These are phyloP conservation scores for Fremontodendron californicum DNA, from an alignment of 345 rosid genomes.

Conservation along the genomic window DNA sequence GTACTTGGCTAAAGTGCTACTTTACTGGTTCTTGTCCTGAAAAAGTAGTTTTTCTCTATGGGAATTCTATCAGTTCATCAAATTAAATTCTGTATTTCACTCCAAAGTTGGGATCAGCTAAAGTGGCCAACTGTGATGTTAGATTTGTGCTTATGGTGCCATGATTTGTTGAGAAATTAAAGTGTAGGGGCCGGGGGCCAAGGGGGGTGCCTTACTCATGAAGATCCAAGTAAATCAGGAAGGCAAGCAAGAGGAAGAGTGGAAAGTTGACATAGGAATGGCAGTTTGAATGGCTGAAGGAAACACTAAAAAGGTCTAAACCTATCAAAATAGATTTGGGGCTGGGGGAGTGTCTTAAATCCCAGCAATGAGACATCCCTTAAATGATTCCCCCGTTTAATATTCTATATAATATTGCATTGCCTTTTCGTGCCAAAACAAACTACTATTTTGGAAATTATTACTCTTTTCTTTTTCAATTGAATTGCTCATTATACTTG, in stretches of 20 bases:
- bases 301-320: slow-evolving; percentile 31
- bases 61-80: not conserved
- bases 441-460: slow-evolving; percentile 29
- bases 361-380: slow-evolving; percentile 26
- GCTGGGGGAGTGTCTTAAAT: slow-evolving; percentile 17
- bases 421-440: slow-evolving; percentile 23
- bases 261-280: slow-evolving; percentile 28
- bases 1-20: not conserved
- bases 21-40: not conserved
- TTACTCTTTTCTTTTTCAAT: slow-evolving; percentile 17
- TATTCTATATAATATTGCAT: not conserved
- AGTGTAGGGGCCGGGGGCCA: slow-evolving; percentile 38
- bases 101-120: too few relatives aligned
- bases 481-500: not conserved
- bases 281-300: slow-evolving; percentile 40
- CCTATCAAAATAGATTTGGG: slow-evolving; percentile 15
- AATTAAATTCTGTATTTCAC: not conserved
- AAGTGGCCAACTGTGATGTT: not conserved
- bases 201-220: not conserved
- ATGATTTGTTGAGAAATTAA: slow-evolving; percentile 6
- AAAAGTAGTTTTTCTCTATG: not conserved
- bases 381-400: slow-evolving; percentile 27
- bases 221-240: too few relatives aligned
- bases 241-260: too few relatives aligned
- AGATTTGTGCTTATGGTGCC: slow-evolving; percentile 8